phyloP scores from a whole-genome alignment of 2,329 filamentous ascomycete species.

The Pyrenophora tritici-repentis region DNA sequence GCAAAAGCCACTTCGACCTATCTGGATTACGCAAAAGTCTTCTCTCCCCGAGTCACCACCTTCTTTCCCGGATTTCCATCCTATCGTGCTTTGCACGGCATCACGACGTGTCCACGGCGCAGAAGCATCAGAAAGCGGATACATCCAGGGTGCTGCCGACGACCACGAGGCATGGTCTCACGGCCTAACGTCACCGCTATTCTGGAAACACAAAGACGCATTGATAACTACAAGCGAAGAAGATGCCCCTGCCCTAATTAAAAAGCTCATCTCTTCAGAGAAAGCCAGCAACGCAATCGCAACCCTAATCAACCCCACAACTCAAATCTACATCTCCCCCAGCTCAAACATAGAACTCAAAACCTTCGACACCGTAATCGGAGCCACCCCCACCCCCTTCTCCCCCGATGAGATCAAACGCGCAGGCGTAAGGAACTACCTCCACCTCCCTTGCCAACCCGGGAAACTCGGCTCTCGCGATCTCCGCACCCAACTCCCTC shows the following conservation, averaged over 20 bases:
- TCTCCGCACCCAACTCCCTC: constrained; percentile 71
- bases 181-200: constrained; percentile 76
- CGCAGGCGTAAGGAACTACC: constrained; percentile 49
- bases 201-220: constrained; percentile 71
- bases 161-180: constrained; percentile 92
- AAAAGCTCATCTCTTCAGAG: constrained; percentile 44
- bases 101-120: constrained; percentile 72
- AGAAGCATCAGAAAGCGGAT: constrained; percentile 72
- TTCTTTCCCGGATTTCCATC: constrained; percentile 64
- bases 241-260: constrained; percentile 61
- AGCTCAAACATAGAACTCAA: constrained; percentile 45
- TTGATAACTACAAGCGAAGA: constrained; percentile 70
- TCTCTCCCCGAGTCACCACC: constrained; percentile 54
- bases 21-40: constrained; percentile 79
- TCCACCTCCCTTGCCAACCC: constrained; percentile 68
- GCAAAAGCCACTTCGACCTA: constrained; percentile 72
- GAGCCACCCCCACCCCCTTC: constrained; percentile 53
- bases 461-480: constrained; percentile 83
- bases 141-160: constrained; percentile 93
- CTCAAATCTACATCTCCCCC: constrained; percentile 48
- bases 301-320: constrained; percentile 51
- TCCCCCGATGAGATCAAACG: constrained; percentile 2
- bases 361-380: constrained; percentile 48
- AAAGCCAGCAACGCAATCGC: constrained; percentile 22
- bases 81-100: constrained; percentile 83